Conservation (phyloP, 257 asterid species). For the Solanum lignicaule region DNA sequence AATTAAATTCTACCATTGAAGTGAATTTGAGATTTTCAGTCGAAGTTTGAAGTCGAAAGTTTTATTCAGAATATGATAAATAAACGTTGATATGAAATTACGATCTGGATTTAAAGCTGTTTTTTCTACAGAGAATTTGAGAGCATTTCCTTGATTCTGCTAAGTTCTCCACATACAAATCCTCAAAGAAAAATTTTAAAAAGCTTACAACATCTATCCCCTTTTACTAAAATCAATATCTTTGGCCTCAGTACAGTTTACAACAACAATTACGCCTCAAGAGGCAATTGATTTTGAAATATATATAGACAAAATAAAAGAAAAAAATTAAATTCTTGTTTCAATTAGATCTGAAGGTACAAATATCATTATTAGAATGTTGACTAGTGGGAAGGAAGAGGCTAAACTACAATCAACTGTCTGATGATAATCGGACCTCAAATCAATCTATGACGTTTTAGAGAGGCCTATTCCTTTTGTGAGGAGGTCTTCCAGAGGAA, state of each 20-base stretch:
- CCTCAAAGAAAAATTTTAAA: background rate
- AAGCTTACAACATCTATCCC: background rate
- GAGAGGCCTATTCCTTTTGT: constrained; percentile 61
- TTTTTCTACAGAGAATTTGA: background rate
- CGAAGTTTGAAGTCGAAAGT: background rate
- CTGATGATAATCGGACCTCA: background rate
- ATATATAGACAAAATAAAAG: background rate
- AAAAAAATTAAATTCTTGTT: constrained; percentile 11
- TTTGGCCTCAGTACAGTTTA: background rate
- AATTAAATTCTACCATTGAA: background rate
- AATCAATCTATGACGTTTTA: background rate
- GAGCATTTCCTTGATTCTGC: background rate
- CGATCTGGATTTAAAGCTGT: background rate
- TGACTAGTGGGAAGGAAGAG: background rate
- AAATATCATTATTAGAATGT: constrained; percentile 20
- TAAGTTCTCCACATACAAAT: background rate
- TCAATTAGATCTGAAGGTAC: constrained; percentile 33
- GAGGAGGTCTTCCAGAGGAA: constrained; percentile 19
- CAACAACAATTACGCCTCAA: background rate
- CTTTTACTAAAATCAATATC: constrained; percentile 17
- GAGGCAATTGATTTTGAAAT: background rate
- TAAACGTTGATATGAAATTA: background rate
- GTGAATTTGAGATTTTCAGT: background rate
- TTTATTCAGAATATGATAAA: background rate
- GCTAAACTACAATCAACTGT: background rate